Conservation (phyloP, 805 yeast genomes). For the Starmerella bombi region DNA sequence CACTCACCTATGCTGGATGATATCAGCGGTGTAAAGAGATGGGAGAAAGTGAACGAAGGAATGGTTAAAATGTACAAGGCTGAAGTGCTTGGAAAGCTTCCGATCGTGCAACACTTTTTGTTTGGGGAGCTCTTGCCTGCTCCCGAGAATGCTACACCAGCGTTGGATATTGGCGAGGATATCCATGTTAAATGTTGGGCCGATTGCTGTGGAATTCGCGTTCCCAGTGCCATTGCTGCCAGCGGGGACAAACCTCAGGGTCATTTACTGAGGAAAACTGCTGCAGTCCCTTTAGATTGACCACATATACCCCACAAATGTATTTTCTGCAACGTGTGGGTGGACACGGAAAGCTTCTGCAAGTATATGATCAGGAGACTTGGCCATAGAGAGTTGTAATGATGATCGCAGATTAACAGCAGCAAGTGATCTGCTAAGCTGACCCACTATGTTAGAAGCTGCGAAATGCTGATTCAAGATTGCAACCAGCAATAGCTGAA, state of each 20-base stretch:
- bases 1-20: constrained; percentile 96
- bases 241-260: constrained; percentile 25
- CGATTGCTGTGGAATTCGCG: constrained; percentile 92
- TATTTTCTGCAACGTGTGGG: no score
- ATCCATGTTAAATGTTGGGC: constrained; percentile 57
- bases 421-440: no score
- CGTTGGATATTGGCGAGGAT: constrained; percentile 22
- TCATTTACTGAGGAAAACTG: constrained; percentile 9
- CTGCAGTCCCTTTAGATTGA: constrained; percentile 15
- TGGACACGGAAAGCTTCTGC: no score
- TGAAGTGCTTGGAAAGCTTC: constrained; percentile 80
- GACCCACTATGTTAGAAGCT: no score
- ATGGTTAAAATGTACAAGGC: constrained; percentile 92
- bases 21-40: constrained; percentile 75
- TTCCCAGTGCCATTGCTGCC: constrained; percentile 94
- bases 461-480: no score
- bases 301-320: background rate
- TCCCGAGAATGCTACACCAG: constrained; percentile 51
- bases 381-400: no score
- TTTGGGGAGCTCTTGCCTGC: constrained; percentile 61
- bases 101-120: constrained; percentile 87
- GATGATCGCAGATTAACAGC: no score
- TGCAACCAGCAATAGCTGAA: no score
- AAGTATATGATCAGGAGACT: no score
- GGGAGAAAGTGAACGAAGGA: constrained; percentile 88